Base-by-base conservation (phyloP, 192 early-diverging fungal genomes). In the Pilobolus umbonatus region DNA sequence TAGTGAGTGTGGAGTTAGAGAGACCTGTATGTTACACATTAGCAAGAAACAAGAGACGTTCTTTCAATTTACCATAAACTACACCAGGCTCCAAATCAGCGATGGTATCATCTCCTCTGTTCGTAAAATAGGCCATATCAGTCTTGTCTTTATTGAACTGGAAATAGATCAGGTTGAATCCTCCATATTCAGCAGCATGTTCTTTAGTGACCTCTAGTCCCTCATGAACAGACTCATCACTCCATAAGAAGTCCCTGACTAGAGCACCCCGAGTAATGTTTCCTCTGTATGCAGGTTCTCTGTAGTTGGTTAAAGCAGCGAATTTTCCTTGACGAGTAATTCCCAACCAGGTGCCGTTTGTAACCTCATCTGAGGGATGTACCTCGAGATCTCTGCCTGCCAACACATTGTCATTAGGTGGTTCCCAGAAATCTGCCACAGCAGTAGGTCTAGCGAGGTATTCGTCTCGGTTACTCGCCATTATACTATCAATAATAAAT, bases 401-500 rank as follows among this genome's bases (percentile, higher is more conserved):
- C 0, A 76, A 32, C 7, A 80, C 59, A 21, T 62, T 55, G 2
- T 71, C 58, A 32, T 76, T 24, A 26, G 62, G 57, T 3, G 46
- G 4, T 24, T 44, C 24, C 78, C 78, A 80, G 35, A 76, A 72
- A 11, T 62, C 47, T 0, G 75, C 78, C 14, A 50, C 60, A 9
- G 73, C 46, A 1, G 78, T 69, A 17, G 64, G 53, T 25, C 78
- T 61, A 43, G 22, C 31, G 17, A 80, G 48, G 40, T 56, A 70
- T 56, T 80, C 78, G 55, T 80, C 78, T 39, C 78, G 52, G 42
- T 80, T 80, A 42, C 67, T 69, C 5, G 73, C 75, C 32, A 80
- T 75, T 4, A 72, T 63, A 57, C 78, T 79, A 61, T n/a, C 8
- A 34, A 14, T 8, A 1, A 17, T 3, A 1, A 31, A 12, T 15